Evolutionary conservation across 306 rosid genomes (phyloP).

Genomic region (Amphicarpaea edgeworthii): DNA sequence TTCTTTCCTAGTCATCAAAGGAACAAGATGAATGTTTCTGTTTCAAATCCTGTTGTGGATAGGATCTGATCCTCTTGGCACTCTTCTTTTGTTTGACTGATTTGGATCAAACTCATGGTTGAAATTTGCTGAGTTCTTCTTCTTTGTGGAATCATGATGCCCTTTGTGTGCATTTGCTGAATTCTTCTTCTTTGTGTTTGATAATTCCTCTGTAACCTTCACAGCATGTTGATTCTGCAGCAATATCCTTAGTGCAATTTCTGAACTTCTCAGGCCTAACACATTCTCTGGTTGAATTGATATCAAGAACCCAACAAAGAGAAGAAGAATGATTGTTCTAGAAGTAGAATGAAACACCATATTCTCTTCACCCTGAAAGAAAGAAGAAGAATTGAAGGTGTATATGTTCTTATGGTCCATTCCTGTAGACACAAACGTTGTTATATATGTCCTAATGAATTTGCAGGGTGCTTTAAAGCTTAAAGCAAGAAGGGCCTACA

Average conservation of each 20-base stretch:
- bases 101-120: conserved; percentile 68
- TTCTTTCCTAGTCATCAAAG: conserved; percentile 46
- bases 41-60: conserved; percentile 80
- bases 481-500: conserved; percentile 65
- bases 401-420: conserved; percentile 60
- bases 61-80: conserved; percentile 92
- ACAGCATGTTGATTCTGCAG: conserved; percentile 54
- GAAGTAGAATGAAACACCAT: conserved; percentile 66
- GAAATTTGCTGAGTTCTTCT: conserved; percentile 54
- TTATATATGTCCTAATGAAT: conserved; percentile 63
- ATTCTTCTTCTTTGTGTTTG: conserved; percentile 59
- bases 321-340: conserved; percentile 58
- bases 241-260: conserved; percentile 53
- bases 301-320: conserved; percentile 65
- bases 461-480: conserved; percentile 69
- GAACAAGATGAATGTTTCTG: conserved; percentile 39
- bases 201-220: conserved; percentile 51
- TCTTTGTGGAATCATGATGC: conserved; percentile 57
- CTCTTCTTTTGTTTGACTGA: conserved; percentile 81
- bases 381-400: conserved; percentile 54
- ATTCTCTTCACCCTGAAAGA: conserved; percentile 51
- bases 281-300: conserved; percentile 59
- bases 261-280: conserved; percentile 57
- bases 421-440: conserved; percentile 71
- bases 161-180: conserved; percentile 41